phyloP scores from a whole-genome alignment of 164 flowering plant genomes.

The Houttuynia cordata region DNA sequence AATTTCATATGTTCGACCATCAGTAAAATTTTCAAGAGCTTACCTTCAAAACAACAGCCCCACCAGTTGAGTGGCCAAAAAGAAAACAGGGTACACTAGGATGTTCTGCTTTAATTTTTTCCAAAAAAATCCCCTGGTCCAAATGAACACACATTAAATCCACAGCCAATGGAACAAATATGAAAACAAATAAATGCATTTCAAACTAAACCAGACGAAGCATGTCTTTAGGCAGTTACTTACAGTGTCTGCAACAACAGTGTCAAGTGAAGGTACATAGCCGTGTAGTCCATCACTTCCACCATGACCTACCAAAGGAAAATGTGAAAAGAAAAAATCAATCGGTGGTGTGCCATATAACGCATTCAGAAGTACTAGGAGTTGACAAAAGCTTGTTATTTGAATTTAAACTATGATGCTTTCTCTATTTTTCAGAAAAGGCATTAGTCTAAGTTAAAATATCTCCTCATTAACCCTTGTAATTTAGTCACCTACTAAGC shows the following conservation, averaged over 20 bases:
- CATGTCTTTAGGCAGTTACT: slow-evolving; percentile 18
- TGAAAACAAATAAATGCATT: not conserved
- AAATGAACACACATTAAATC: slow-evolving; percentile 1
- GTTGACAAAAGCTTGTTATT: no score
- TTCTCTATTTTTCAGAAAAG: no score
- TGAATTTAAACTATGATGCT: no score
- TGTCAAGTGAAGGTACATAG: slow-evolving; percentile 94
- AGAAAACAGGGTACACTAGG: slow-evolving; percentile 91
- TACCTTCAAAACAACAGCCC: slow-evolving; percentile 96
- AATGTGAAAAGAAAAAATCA: not conserved
- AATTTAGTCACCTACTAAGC: no score
- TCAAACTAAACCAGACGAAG: not conserved
- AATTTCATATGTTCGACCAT: not conserved
- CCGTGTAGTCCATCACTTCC: slow-evolving; percentile 99
- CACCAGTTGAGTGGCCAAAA: slow-evolving; percentile 98
- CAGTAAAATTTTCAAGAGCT: not conserved
- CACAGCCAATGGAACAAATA: not conserved
- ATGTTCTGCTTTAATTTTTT: slow-evolving; percentile 61
- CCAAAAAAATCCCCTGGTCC: slow-evolving; percentile 66
- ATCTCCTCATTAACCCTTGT: no score
- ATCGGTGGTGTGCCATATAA: not conserved
- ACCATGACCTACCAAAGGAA: slow-evolving; percentile 64
- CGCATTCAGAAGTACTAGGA: not conserved
- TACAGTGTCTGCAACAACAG: slow-evolving; percentile 93
- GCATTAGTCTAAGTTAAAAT: no score